phyloP scores from a whole-genome alignment of 2,329 filamentous ascomycete species.

The Capronia epimyces region DNA sequence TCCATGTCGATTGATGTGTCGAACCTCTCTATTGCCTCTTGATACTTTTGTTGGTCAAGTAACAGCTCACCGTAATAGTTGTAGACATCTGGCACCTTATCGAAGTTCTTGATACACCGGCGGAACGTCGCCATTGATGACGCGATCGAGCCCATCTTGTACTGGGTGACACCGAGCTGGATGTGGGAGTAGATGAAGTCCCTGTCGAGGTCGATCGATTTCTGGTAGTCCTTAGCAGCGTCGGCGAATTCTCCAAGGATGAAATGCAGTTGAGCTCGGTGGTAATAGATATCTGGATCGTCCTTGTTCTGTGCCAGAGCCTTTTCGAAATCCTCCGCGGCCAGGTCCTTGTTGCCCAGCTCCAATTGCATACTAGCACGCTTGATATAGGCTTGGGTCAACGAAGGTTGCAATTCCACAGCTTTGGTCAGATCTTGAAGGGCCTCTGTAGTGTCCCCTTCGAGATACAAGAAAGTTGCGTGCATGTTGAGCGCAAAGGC shows the following conservation, averaged over 20 bases:
- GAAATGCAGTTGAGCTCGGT: constrained; percentile 96
- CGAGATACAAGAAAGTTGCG: constrained; percentile 89
- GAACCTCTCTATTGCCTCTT: constrained; percentile 95
- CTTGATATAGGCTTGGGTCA: constrained; percentile 98
- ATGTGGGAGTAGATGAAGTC: constrained; percentile 99
- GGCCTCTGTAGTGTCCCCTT: constrained; percentile 78
- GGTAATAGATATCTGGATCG: constrained; percentile 98
- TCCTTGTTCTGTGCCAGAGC: constrained; percentile 78
- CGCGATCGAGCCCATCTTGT: constrained; percentile 98
- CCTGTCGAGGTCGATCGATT: constrained; percentile 92
- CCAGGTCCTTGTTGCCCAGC: constrained; percentile 78
- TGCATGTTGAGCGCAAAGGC: constrained; percentile 94
- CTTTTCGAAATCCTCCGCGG: constrained; percentile 78
- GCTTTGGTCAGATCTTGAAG: constrained; percentile 85
- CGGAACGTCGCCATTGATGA: constrained; percentile 98
- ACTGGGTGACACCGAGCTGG: constrained; percentile 96
- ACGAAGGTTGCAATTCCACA: constrained; percentile 76
- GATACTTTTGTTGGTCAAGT: constrained; percentile 91
- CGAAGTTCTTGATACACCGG: constrained; percentile 96
- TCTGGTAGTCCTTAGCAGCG: constrained; percentile 97
- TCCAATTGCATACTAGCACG: constrained; percentile 96
- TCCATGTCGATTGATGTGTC: constrained; percentile 99
- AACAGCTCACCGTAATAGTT: constrained; percentile 99
- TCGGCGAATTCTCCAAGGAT: constrained; percentile 91
- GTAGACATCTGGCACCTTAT: constrained; percentile 93